phyloP scores from a whole-genome alignment of 2,329 filamentous ascomycete species.

The Colletotrichum sansevieriae region DNA sequence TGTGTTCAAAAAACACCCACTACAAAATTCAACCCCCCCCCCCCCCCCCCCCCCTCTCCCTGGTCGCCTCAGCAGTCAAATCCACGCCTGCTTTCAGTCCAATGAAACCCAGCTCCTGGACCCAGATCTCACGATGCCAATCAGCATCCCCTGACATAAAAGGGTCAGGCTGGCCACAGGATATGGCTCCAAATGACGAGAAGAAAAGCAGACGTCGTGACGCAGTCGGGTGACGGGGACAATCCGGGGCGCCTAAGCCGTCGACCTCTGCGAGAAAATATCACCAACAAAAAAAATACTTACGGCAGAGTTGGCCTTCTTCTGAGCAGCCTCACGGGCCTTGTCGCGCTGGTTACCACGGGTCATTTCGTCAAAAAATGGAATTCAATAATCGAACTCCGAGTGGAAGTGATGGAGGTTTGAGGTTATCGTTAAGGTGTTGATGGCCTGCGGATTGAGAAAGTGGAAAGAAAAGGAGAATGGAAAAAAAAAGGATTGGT shows the following conservation, averaged over 20 bases:
- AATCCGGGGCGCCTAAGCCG: constrained; percentile 1
- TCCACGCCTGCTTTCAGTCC: too few relatives aligned
- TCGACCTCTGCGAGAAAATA: not conserved
- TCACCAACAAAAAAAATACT: constrained; percentile 44
- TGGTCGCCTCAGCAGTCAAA: too few relatives aligned
- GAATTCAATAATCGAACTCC: not conserved
- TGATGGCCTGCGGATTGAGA: not conserved
- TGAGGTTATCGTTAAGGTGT: not conserved
- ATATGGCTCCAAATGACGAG: too few relatives aligned
- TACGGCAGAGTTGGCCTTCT: constrained; percentile 75
- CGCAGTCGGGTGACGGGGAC: not conserved
- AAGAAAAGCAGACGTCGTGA: not conserved
- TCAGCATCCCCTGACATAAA: too few relatives aligned
- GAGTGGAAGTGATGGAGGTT: not conserved
- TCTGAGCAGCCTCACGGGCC: constrained; percentile 87
- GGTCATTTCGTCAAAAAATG: constrained; percentile 71
- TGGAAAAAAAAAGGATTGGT: not conserved
- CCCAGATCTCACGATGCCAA: too few relatives aligned
- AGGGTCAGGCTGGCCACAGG: too few relatives aligned
- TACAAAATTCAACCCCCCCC: too few relatives aligned
- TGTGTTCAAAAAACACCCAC: too few relatives aligned
- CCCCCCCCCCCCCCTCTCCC: too few relatives aligned
- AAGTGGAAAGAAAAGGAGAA: not conserved
- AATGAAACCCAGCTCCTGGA: too few relatives aligned
- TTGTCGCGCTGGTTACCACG: constrained; percentile 97